Percentiles rank a stretch among this genome's conserved stretches.
Evolutionary conservation across 352 stramenopile species (phyloP).

Genomic region (Pythium aphanidermatum): DNA sequence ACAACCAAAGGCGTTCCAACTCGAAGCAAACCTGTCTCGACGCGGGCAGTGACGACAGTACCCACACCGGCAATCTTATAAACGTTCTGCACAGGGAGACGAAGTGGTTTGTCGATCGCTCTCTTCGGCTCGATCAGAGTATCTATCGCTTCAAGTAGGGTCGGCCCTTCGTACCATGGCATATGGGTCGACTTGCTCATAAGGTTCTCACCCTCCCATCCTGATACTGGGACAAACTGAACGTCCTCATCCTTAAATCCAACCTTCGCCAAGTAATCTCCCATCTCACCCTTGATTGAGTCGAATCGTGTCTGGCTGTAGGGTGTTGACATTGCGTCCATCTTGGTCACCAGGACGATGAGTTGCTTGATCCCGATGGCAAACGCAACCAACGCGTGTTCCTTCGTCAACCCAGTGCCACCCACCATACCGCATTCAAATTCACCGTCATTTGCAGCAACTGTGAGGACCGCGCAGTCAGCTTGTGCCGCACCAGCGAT

Average conservation of each 20-base stretch:
- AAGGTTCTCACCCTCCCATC: conserved; percentile 97
- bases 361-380: conserved; percentile 98
- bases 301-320: conserved; percentile 93
- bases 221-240: conserved; percentile 95
- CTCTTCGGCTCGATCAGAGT: conserved; percentile 89
- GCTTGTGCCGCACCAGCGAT: conserved; percentile 96
- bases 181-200: conserved; percentile 93
- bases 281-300: conserved; percentile 92
- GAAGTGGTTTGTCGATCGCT: conserved; percentile 92
- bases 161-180: conserved; percentile 95
- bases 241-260: conserved; percentile 96
- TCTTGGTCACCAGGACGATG: conserved; percentile 98
- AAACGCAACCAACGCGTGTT: conserved; percentile 95
- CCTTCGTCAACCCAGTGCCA: conserved; percentile 89
- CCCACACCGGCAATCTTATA: conserved; percentile 98
- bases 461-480: conserved; percentile 94
- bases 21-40: conserved; percentile 96
- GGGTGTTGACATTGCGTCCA: conserved; percentile 94
- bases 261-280: conserved; percentile 92
- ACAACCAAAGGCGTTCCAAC: conserved; percentile 91
- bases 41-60: conserved; percentile 94
- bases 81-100: conserved; percentile 94
- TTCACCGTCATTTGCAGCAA: conserved; percentile 86
- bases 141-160: conserved; percentile 91
- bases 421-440: conserved; percentile 94